A percentile compares a stretch with the other conserved stretches of the same genome.
phyloP scores from a whole-genome alignment of 2,329 filamentous ascomycete species.

The Fusarium sp. region DNA sequence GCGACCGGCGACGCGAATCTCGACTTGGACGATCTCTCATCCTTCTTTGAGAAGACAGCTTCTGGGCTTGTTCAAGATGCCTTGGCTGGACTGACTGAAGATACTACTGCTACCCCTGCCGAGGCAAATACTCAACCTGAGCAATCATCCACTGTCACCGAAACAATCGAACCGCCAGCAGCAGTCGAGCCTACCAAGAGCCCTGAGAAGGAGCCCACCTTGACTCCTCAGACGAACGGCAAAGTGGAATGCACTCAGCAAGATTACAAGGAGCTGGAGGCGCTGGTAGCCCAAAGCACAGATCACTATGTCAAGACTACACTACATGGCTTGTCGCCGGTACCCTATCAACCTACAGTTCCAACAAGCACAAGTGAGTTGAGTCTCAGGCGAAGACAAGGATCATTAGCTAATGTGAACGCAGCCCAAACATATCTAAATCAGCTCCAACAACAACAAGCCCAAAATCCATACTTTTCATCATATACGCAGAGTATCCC shows the following conservation, averaged over 20 bases:
- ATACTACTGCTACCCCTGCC: constrained; percentile 6
- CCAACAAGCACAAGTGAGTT: constrained; percentile 51
- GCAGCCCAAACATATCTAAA: constrained; percentile 50
- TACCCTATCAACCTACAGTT: constrained; percentile 55
- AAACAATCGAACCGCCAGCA: constrained; percentile 32
- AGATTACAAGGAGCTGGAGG: constrained; percentile 55
- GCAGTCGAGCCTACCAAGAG: constrained; percentile 37
- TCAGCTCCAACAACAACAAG: constrained; percentile 51
- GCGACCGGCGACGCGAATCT: constrained; percentile 44
- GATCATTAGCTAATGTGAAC: constrained; percentile 44
- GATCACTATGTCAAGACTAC: constrained; percentile 57
- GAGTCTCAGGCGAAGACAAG: neutral
- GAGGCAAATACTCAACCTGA: constrained; percentile 31
- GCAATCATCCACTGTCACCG: constrained; percentile 17
- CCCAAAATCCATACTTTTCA: constrained; percentile 49
- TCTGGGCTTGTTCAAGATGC: constrained; percentile 53
- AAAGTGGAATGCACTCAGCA: constrained; percentile 47
- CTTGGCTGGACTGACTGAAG: constrained; percentile 50
- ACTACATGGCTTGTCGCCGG: constrained; percentile 53
- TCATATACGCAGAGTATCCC: constrained; percentile 48
- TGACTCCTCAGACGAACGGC: constrained; percentile 41
- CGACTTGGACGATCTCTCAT: constrained; percentile 54
- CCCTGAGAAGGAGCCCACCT: constrained; percentile 36
- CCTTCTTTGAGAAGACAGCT: constrained; percentile 55
- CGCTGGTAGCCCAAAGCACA: constrained; percentile 56